Conservation (phyloP, 768 basidiomycete genomes). For the Crassisporium funariophilum region DNA sequence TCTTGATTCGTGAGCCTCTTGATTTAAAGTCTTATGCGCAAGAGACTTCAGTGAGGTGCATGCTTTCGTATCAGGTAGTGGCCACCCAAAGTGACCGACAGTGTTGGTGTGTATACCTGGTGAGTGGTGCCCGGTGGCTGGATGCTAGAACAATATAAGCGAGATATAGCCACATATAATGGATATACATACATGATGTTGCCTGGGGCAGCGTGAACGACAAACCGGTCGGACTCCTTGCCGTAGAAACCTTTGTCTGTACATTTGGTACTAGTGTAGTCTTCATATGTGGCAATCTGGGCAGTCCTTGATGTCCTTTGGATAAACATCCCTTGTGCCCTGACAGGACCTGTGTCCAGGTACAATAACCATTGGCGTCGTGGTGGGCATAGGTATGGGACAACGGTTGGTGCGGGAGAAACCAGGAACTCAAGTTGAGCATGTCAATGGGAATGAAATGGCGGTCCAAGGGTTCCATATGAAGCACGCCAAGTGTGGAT, state of each 20-base stretch:
- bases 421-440: not conserved
- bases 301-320: not conserved
- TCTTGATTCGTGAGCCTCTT: not conserved
- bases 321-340: slow-evolving; percentile 3
- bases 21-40: not conserved
- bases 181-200: not conserved
- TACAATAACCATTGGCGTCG: slow-evolving; percentile 2
- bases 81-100: not conserved
- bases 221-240: not conserved
- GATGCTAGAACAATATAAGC: not conserved
- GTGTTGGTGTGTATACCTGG: not conserved
- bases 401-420: not conserved
- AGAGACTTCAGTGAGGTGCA: not conserved
- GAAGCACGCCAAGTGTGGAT: not conserved
- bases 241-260: not conserved
- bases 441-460: not conserved
- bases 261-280: not conserved
- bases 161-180: not conserved
- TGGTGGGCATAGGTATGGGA: not conserved
- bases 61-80: not conserved
- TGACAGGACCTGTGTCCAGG: slow-evolving; percentile 1
- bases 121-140: not conserved
- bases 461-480: not conserved
- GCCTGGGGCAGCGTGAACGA: not conserved
- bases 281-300: not conserved